Base-by-base conservation (phyloP, 352 stramenopile genomes). In the Plasmopara viticola region DNA sequence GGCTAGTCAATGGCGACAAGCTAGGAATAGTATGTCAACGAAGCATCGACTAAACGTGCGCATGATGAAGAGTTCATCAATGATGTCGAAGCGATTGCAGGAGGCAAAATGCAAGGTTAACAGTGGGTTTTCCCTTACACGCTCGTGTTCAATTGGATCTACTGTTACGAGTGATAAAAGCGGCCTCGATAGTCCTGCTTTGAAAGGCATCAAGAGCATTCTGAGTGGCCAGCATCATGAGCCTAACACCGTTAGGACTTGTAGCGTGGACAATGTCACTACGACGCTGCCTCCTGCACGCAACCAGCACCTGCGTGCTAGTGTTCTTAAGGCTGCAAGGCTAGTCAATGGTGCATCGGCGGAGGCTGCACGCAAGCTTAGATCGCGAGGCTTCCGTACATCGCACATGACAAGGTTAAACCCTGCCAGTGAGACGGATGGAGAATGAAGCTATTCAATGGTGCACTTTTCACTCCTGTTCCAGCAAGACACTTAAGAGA, bases 101-200 rank as follows among this genome's bases (percentile, higher is more conserved):
- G 44, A 56, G 38, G 60, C 58, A n/a, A 60, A 62, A 29, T 53
- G 48, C 25, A 74, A 68, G 20, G 28, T 84, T n/a, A 65, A 56
- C 28, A 47, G 31, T 15, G 54, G 76, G 8, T 51, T 82, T 39
- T 57, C 66, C 13, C 51, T 72, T n/a, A 56, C 79, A 31, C 77
- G 77, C 37, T 74, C 76, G 30, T 69, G 73, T 42, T 87, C 74
- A 4, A 78, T 44, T 34, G 46, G 51, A 25, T 70, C 60, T 13
- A 87, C 74, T 0, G 68, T 63, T 13, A 56, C 56, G 18, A 87
- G 72, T 53, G 74, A 87, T n/a, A 68, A 82, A 45, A 77, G 66
- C 52, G 70, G 56, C 31, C 28, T 79, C 29, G 65, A 61, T 34
- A 73, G 70, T 43, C 51, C 57, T 35, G 51, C 34, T 1, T 61